These are phyloP conservation scores for Saksenaea vasiformis DNA, from an alignment of 371 early-diverging fungal species.

Conservation along the genomic window DNA sequence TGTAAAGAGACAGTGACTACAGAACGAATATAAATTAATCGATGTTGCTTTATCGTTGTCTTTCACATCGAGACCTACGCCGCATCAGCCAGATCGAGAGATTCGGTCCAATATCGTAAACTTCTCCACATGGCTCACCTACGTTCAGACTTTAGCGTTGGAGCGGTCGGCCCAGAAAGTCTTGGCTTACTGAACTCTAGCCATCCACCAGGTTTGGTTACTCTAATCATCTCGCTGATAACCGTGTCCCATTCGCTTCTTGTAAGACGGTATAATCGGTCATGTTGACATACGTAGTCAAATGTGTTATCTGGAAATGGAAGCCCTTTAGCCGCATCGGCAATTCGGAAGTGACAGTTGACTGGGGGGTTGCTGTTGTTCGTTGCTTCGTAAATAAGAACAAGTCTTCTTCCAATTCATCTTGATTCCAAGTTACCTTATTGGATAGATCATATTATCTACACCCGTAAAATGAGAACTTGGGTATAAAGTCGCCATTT, in stretches of 20 bases:
- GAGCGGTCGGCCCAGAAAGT: not conserved
- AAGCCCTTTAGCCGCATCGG: slow-evolving; percentile 29
- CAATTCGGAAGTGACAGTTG: slow-evolving; percentile 42
- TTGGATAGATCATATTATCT: slow-evolving; percentile 40
- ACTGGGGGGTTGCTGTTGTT: slow-evolving; percentile 28
- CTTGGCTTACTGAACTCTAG: not conserved
- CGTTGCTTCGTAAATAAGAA: not conserved
- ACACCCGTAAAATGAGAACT: slow-evolving; percentile 43
- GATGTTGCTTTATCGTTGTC: not conserved
- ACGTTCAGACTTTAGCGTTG: not conserved
- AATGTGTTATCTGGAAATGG: slow-evolving; percentile 26
- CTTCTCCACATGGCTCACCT: slow-evolving; percentile 26
- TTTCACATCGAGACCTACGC: slow-evolving; percentile 17
- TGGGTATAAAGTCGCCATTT: slow-evolving; percentile 40
- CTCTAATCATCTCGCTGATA: slow-evolving; percentile 22
- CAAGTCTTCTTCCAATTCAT: not conserved
- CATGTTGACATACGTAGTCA: slow-evolving; percentile 27
- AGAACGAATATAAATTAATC: not conserved
- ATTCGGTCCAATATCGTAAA: slow-evolving; percentile 48
- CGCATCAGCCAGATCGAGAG: slow-evolving; percentile 51
- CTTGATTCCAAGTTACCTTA: slow-evolving; percentile 18
- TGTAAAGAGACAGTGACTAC: slow-evolving; percentile 46
- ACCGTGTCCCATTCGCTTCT: slow-evolving; percentile 21
- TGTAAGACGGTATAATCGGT: slow-evolving; percentile 18
- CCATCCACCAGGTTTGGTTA: slow-evolving; percentile 28